A percentile compares a stretch with the other conserved stretches of the same genome.
Conservation (phyloP, 169 alveolate species). For the Pseudocohnilembus persalinus region DNA sequence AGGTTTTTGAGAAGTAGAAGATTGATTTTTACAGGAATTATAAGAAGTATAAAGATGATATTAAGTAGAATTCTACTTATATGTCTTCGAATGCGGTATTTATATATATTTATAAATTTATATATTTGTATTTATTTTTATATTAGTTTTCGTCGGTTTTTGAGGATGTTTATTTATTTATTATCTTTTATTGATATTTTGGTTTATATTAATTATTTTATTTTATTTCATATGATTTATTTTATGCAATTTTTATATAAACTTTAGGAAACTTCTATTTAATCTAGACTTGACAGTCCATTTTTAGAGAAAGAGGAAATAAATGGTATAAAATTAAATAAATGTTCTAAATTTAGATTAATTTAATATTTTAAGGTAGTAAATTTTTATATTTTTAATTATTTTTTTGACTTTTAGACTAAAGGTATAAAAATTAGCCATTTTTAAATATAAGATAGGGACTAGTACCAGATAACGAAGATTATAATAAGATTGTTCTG, state of each 20-base stretch:
- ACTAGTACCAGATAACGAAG: neutral
- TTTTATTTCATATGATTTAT: too few species aligned
- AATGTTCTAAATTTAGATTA: too few species aligned
- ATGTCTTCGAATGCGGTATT: neutral
- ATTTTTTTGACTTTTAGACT: too few species aligned
- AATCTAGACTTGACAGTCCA: neutral
- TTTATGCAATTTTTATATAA: too few species aligned
- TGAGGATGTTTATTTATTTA: too few species aligned
- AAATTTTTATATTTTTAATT: too few species aligned
- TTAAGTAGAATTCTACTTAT: neutral
- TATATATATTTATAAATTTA: too few species aligned
- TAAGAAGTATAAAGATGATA: neutral
- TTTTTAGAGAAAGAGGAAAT: neutral
- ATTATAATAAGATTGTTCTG: neutral
- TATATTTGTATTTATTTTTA: too few species aligned
- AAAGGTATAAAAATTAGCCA: neutral
- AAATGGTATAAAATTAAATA: neutral
- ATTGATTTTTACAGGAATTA: neutral
- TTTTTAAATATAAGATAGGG: neutral
- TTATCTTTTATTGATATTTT: too few species aligned
- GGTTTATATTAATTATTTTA: too few species aligned
- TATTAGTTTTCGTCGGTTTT: too few species aligned
- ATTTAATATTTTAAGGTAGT: too few species aligned
- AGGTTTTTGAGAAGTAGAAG: neutral
- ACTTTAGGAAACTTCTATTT: neutral